Base-by-base conservation (phyloP, 2,329 filamentous ascomycete species). In the Scopulariopsis brevicaulis region DNA sequence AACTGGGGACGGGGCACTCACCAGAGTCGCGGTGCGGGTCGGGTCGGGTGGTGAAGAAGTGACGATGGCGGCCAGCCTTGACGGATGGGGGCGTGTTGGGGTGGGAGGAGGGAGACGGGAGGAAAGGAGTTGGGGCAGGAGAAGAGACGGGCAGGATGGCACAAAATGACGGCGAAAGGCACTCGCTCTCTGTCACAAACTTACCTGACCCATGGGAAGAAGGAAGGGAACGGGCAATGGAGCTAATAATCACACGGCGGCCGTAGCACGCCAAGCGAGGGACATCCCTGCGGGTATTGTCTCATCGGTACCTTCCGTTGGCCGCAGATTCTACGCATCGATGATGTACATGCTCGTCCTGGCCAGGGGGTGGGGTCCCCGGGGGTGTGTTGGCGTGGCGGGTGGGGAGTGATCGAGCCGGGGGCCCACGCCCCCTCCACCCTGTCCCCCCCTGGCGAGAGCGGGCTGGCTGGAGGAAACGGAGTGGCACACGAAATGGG, bases 141-240 rank as follows among this genome's bases (percentile, higher is more conserved):
- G 55, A 54, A 51, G 54, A 57, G 56, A 60, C 53, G 55, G 53
- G 54, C 56, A 52, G 59, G 54, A 58, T 58, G 40, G 57, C 52
- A 59, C 52, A 53, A 55, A 56, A 56, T 55, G 59, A 60, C 50
- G 56, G 53, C 48, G 55, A 56, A 58, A 53, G 57, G 51, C 32
- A 56, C 37, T 37, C 55, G 25, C 43, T 54, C 62, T 59, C 64
- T 65, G 64, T 61, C 35, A 58, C 60, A n/a, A 62, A 60, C 57
- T 61, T 58, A 61, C 61, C 60, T 60, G 55, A 61, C 59, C 61
- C 61, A 62, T 59, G 62, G 63, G 61, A 59, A 60, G 58, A 52
- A 52, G 40, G 55, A 56, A 60, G 60, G 60, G 57, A 60, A 57
- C 54, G 59, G 60, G 60, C 60, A 59, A 58, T 55, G 50, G 53